Evolutionary conservation across 2,329 filamentous ascomycete species (phyloP), one percentile per base, ranked within the genome.

Genomic region (Volutella citrinella): DNA sequence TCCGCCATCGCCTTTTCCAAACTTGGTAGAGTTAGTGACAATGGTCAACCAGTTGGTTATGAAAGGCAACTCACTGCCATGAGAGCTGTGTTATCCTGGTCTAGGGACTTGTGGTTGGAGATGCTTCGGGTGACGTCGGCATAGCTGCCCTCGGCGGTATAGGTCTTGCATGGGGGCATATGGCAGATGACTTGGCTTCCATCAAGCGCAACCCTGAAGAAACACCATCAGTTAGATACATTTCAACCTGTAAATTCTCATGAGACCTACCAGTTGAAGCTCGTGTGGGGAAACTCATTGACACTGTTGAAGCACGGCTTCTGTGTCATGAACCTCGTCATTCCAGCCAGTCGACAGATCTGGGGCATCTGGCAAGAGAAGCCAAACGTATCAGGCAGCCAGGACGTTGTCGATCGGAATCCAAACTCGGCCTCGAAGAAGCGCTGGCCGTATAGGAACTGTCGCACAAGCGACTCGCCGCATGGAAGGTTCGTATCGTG

Each of bases 251-350:
- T 2, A 3, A n/a, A n/a, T 18, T 16, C 4, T 11, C 2, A 25
- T 17, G 16, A 13, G 18, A 32, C 23, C 5, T 18, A 27, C 31
- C 30, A 98, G 63, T 95, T 95, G 73, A 98, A 98, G 1, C 93
- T 97, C 6, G 93, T 97, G 58, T 97, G 93, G 0, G 93, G 93
- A 66, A 97, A 98, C 56, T 86, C 95, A 68, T 97, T 97, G 74
- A 97, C 97, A 60, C 97, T 97, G 70, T 97, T 97, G 93, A 93
- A 98, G 70, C 91, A 96, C 40, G 98, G 72, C 68, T 98, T 98
- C 63, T 98, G 93, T 0, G 93, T 98, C 55, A 98, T 84, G 70
- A 98, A 98, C 20, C 91, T 80, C 38, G 79, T 85, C 93, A 98
- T 97, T 13, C 90, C 91, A n/a, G 93, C 86, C 18, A 96, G 70